phyloP scores from a whole-genome alignment of 1,284 basidiomycete species.

The Cutaneotrichosporon spelunceum region DNA sequence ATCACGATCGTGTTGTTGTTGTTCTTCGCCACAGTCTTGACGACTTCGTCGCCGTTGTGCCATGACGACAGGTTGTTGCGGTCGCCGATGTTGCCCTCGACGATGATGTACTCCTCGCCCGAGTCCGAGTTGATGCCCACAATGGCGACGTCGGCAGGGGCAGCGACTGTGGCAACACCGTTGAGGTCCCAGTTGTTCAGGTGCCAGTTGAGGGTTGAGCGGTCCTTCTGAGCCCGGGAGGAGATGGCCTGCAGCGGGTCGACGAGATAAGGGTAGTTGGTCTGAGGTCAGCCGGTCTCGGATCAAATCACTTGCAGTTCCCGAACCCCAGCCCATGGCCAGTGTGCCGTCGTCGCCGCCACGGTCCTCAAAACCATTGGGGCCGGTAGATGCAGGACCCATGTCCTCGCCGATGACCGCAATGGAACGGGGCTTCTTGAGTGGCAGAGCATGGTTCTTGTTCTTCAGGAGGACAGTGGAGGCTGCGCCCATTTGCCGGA shows the following conservation, averaged over 20 bases:
- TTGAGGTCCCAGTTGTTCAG: conserved; percentile 64
- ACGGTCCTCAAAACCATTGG: conserved; percentile 67
- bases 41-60: conserved; percentile 64
- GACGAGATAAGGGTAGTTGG: conserved; percentile 55
- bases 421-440: conserved; percentile 57
- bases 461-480: conserved; percentile 73
- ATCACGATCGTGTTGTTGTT: conserved; percentile 75
- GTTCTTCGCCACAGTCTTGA: conserved; percentile 46
- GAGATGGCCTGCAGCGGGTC: conserved; percentile 69
- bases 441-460: conserved; percentile 58
- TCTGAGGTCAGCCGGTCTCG: background rate
- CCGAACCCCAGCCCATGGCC: conserved; percentile 80
- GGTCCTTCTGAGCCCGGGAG: conserved; percentile 56
- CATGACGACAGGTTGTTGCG: conserved; percentile 76
- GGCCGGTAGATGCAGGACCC: conserved; percentile 64
- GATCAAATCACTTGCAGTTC: conserved; percentile 43
- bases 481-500: conserved; percentile 28
- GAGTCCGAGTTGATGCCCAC: conserved; percentile 67
- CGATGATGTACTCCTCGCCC: conserved; percentile 71
- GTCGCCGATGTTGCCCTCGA: conserved; percentile 62
- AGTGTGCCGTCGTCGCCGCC: conserved; percentile 59
- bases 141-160: conserved; percentile 61
- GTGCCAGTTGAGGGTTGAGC: conserved; percentile 54
- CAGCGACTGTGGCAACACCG: conserved; percentile 57
- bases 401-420: conserved; percentile 68